These are phyloP conservation scores for Tolypocladium capitatum DNA, from an alignment of 2,329 filamentous ascomycete species.

Conservation along the genomic window DNA sequence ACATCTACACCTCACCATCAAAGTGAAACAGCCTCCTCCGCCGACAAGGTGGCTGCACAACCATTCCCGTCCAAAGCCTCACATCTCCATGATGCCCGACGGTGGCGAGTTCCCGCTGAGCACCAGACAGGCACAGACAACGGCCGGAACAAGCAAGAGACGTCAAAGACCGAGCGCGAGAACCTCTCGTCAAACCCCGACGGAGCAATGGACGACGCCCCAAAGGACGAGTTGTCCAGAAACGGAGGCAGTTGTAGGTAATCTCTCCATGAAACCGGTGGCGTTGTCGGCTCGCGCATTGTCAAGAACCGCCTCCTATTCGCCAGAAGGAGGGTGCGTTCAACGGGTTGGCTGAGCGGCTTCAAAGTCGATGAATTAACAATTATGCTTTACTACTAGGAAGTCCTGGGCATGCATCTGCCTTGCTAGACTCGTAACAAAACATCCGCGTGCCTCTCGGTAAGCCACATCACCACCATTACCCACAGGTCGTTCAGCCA, in stretches of 20 bases:
- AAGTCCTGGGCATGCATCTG: not conserved
- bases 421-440: not conserved
- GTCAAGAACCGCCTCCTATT: not conserved
- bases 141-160: conserved; percentile 37
- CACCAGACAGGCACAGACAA: conserved; percentile 47
- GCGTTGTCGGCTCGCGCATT: not conserved
- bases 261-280: not conserved
- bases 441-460: not conserved
- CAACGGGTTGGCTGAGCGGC: not conserved
- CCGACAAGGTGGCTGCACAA: not conserved
- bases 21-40: not conserved
- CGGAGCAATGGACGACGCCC: conserved; percentile 45
- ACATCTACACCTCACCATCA: not conserved
- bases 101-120: conserved; percentile 68
- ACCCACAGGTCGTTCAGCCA: not conserved
- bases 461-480: too few relatives aligned
- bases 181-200: conserved; percentile 52
- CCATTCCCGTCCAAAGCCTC: not conserved
- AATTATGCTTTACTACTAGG: not conserved
- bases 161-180: conserved; percentile 38
- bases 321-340: not conserved
- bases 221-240: conserved; percentile 50
- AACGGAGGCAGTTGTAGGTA: conserved; percentile 6
- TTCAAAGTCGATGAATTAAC: not conserved
- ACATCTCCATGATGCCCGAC: conserved; percentile 46